phyloP scores from a whole-genome alignment of 169 alveolate species.

The Plasmodium vinckei region DNA sequence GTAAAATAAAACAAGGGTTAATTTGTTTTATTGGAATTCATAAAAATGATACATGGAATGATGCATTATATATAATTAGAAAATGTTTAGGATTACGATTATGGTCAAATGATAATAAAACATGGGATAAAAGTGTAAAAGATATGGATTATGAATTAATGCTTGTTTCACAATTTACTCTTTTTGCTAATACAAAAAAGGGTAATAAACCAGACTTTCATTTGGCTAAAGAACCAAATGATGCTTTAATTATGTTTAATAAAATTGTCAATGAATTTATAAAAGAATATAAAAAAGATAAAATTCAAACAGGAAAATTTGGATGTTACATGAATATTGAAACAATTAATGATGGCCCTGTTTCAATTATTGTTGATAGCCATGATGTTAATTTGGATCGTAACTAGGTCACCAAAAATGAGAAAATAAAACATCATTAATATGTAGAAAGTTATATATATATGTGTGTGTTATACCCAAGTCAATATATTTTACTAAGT shows the following conservation, averaged over 20 bases:
- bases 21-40: slow-evolving; percentile 66
- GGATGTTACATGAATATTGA: slow-evolving; percentile 92
- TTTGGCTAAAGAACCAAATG: slow-evolving; percentile 91
- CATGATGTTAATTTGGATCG: slow-evolving; percentile 41
- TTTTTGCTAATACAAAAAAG: slow-evolving; percentile 89
- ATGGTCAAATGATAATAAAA: slow-evolving; percentile 87
- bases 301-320: slow-evolving; percentile 84
- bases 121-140: slow-evolving; percentile 90
- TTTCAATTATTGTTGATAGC: slow-evolving; percentile 86
- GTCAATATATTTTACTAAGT: no score
- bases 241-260: slow-evolving; percentile 89
- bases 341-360: slow-evolving; percentile 94
- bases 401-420: background rate
- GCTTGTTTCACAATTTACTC: slow-evolving; percentile 93
- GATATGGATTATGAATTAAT: slow-evolving; percentile 89
- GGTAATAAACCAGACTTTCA: slow-evolving; percentile 96
- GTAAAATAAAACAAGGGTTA: slow-evolving; percentile 55
- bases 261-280: slow-evolving; percentile 84
- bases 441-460: no score
- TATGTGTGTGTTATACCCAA: no score
- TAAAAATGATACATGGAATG: slow-evolving; percentile 66
- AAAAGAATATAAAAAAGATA: slow-evolving; percentile 42
- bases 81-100: slow-evolving; percentile 89
- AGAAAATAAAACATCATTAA: no score
- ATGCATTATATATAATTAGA: slow-evolving; percentile 77